Evolutionary conservation across 257 asterid genomes (phyloP).

Genomic region (Nicotiana noctiflora): DNA sequence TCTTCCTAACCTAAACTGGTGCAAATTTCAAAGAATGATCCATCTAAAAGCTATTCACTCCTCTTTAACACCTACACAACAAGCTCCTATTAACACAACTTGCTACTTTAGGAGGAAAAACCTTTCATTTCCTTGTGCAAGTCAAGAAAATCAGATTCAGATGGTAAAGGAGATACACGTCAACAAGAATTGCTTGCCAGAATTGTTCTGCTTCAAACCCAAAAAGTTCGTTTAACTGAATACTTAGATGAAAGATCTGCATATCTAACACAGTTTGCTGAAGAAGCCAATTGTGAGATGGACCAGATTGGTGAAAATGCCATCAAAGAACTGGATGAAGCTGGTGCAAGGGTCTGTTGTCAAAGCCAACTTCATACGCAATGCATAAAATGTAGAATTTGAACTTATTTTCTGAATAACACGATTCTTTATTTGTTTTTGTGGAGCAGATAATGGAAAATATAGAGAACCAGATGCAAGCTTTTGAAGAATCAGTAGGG

Average conservation of each 20-base stretch:
- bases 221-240: slow-evolving; percentile 70
- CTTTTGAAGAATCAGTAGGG: slow-evolving; percentile 73
- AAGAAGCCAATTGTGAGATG: slow-evolving; percentile 78
- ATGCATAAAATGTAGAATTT: neutral
- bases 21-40: slow-evolving; percentile 34
- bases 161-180: slow-evolving; percentile 41
- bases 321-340: slow-evolving; percentile 72
- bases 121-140: slow-evolving; percentile 31
- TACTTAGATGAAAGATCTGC: slow-evolving; percentile 78
- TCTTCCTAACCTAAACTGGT: neutral
- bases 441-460: slow-evolving; percentile 76
- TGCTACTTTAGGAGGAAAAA: slow-evolving; percentile 29
- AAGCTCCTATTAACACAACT: slow-evolving; percentile 27
- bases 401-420: neutral
- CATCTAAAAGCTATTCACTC: slow-evolving; percentile 55
- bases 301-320: slow-evolving; percentile 90
- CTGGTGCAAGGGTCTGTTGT: slow-evolving; percentile 58
- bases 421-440: slow-evolving; percentile 6
- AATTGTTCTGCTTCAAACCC: slow-evolving; percentile 82
- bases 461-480: slow-evolving; percentile 75
- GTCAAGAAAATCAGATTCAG: slow-evolving; percentile 37
- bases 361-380: neutral
- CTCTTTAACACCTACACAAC: slow-evolving; percentile 33
- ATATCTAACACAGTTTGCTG: slow-evolving; percentile 71
- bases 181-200: slow-evolving; percentile 78